Evolutionary conservation across 306 rosid species (phyloP).

Genomic region (Cucumis sativus): DNA sequence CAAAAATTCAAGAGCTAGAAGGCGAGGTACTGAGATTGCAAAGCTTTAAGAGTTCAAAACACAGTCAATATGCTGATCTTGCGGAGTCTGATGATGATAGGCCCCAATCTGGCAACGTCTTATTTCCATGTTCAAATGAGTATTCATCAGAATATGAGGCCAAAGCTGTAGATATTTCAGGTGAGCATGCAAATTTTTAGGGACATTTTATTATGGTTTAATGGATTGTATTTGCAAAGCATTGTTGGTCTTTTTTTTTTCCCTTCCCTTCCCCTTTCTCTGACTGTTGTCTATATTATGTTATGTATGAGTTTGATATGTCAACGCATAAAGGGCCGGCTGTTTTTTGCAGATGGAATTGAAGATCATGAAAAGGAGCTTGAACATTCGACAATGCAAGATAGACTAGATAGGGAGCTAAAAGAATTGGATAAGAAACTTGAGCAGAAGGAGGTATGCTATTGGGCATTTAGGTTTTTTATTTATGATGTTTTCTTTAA

Average conservation of each 20-base stretch:
- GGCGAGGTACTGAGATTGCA: constrained; percentile 40
- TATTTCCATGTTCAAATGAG: constrained; percentile 48
- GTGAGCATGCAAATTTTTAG: constrained; percentile 19
- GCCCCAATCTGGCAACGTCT: constrained; percentile 31
- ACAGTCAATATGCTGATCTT: constrained; percentile 35
- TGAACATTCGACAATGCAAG: constrained; percentile 89
- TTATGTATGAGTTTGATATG: neutral
- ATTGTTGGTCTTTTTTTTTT: neutral
- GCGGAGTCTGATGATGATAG: constrained; percentile 49
- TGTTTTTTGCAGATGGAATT: constrained; percentile 37
- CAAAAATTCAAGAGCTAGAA: constrained; percentile 77
- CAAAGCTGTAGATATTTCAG: constrained; percentile 51
- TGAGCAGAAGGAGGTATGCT: constrained; percentile 86
- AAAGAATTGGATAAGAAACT: constrained; percentile 86
- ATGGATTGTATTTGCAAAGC: neutral
- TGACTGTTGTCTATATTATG: neutral
- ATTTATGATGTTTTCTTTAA: neutral
- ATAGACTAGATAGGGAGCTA: constrained; percentile 71
- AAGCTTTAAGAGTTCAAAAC: constrained; percentile 25
- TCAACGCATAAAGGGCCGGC: neutral
- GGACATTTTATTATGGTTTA: neutral
- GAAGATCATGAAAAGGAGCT: constrained; percentile 71
- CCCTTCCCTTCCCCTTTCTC: too few species aligned
- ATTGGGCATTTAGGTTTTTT: neutral
- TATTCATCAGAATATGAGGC: constrained; percentile 51